A percentile compares a stretch with the other conserved stretches of the same genome.
phyloP scores from a whole-genome alignment of 2,329 filamentous ascomycete species.

The Fusarium poae region DNA sequence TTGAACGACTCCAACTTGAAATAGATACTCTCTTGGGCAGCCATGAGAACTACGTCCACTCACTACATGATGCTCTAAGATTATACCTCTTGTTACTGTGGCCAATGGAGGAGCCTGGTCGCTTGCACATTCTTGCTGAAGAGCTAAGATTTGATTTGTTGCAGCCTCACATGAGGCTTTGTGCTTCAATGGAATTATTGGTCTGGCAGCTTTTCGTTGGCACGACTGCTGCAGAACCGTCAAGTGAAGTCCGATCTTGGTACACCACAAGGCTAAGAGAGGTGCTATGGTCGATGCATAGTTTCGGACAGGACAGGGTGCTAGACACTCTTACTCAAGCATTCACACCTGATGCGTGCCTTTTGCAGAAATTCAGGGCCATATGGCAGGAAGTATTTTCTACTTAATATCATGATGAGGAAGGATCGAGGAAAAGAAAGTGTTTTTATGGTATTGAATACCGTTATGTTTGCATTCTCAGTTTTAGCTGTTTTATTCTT shows the following conservation, averaged over 20 bases:
- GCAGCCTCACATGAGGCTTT: constrained; percentile 31
- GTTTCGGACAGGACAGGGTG: neutral
- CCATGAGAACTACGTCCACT: constrained; percentile 26
- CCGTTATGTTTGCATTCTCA: too few species aligned
- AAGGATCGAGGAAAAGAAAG: too few species aligned
- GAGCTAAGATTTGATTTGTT: constrained; percentile 14
- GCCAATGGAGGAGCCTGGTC: neutral
- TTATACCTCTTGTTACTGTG: constrained; percentile 31
- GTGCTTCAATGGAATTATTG: constrained; percentile 31
- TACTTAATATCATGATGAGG: rapidly evolving
- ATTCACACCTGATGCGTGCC: constrained; percentile 4
- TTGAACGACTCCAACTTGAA: constrained; percentile 18
- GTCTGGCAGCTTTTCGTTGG: constrained; percentile 45
- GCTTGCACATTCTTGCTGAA: constrained; percentile 1
- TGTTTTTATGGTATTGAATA: too few species aligned
- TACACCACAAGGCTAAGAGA: constrained; percentile 8
- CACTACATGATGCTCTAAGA: constrained; percentile 13
- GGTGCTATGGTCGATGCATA: constrained; percentile 11
- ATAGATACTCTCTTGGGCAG: constrained; percentile 16
- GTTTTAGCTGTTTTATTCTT: too few species aligned
- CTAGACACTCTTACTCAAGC: neutral
- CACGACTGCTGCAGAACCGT: constrained; percentile 10
- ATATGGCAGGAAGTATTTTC: constrained; percentile 17
- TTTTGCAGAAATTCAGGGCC: constrained; percentile 1
- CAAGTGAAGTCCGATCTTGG: constrained; percentile 8